Conservation (phyloP, 495 filamentous ascomycete species). For the Achaetomiella virescens region DNA sequence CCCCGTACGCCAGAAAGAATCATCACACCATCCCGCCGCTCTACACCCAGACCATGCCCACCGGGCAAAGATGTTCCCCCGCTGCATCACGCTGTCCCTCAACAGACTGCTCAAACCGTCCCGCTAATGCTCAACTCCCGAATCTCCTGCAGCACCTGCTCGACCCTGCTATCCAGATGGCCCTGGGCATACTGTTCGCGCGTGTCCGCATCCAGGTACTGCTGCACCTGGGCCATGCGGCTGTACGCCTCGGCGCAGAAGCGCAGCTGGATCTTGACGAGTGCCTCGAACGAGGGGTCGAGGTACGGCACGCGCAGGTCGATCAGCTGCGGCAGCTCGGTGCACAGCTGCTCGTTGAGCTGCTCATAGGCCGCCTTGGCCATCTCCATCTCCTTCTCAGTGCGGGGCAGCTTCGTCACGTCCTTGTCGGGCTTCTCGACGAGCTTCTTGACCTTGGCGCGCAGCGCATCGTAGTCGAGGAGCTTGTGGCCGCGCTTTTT, state of each 20-base stretch:
- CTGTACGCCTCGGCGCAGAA: constrained; percentile 98
- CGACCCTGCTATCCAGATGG: constrained; percentile 83
- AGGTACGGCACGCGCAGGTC: constrained; percentile 95
- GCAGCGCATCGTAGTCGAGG: constrained; percentile 93
- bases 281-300: constrained; percentile 91
- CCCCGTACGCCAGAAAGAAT: not conserved
- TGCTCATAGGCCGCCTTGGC: constrained; percentile 90
- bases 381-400: constrained; percentile 91
- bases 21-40: not conserved
- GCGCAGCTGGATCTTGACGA: constrained; percentile 95
- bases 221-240: constrained; percentile 97
- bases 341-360: constrained; percentile 90
- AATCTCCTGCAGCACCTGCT: constrained; percentile 96
- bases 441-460: constrained; percentile 91
- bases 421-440: constrained; percentile 99
- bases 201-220: constrained; percentile 95
- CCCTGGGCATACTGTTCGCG: constrained; percentile 94
- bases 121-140: constrained; percentile 86
- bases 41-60: too few relatives aligned
- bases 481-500: constrained; percentile 98
- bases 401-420: constrained; percentile 83
- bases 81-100: not conserved
- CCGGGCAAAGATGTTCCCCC: too few relatives aligned
- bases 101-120: constrained; percentile 36
- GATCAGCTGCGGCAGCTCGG: constrained; percentile 93